phyloP scores from a whole-genome alignment of 2,329 filamentous ascomycete genomes.

The Aureobasidium sp. region DNA sequence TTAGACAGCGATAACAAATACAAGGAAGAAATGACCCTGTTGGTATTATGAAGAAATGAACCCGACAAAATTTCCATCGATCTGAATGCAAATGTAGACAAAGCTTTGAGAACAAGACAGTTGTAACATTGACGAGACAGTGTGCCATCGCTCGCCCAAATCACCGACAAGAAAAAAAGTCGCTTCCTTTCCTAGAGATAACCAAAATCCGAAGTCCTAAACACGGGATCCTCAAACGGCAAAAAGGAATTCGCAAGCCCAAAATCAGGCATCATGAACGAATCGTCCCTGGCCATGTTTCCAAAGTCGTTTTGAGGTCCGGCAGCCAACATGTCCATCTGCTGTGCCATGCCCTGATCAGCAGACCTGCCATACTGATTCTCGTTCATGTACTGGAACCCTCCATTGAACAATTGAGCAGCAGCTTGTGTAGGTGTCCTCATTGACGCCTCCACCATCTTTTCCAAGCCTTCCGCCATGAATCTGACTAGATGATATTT shows the following conservation, averaged over 20 bases:
- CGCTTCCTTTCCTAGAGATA: background rate
- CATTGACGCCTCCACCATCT: constrained; percentile 4
- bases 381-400: background rate
- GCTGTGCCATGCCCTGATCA: background rate
- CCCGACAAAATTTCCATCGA: too few relatives aligned
- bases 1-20: background rate
- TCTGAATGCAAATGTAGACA: too few relatives aligned
- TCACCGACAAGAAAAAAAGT: background rate
- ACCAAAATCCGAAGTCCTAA: constrained; percentile 2
- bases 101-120: too few relatives aligned
- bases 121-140: too few relatives aligned
- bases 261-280: constrained; percentile 11
- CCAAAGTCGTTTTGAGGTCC: background rate
- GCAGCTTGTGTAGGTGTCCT: constrained; percentile 1
- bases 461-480: constrained; percentile 6
- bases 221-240: constrained; percentile 10
- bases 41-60: background rate
- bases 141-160: too few relatives aligned
- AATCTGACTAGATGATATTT: constrained; percentile 5
- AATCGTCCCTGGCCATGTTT: background rate
- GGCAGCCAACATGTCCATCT: background rate
- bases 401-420: background rate
- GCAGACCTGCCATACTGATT: background rate
- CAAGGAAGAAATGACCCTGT: background rate
- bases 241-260: constrained; percentile 8